phyloP scores from a whole-genome alignment of 345 rosid genomes.

The Brassica rapa region DNA sequence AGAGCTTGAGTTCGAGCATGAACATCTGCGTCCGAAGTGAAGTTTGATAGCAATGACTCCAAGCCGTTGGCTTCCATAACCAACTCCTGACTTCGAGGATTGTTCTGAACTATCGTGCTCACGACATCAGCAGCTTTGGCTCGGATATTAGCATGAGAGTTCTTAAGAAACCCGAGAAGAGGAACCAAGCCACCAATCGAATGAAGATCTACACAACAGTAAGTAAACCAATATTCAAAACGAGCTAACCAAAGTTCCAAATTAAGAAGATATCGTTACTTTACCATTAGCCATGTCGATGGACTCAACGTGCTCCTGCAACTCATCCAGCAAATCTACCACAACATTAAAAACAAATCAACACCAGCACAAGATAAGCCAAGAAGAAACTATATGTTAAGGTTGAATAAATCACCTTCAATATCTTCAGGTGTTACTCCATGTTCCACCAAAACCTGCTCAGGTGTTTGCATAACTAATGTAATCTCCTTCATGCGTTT shows the following conservation, averaged over 20 bases:
- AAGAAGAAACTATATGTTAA: not conserved
- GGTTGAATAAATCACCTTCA: conserved; percentile 53
- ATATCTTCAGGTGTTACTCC: conserved; percentile 81
- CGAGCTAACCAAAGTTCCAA: not conserved
- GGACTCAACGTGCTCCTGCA: conserved; percentile 46
- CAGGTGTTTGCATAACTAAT: conserved; percentile 80
- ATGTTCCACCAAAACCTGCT: conserved; percentile 73
- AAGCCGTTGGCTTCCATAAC: conserved; percentile 56
- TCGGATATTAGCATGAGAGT: conserved; percentile 70
- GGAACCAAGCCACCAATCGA: conserved; percentile 42
- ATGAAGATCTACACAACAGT: conserved; percentile 36
- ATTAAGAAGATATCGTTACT: not conserved
- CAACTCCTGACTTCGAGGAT: conserved; percentile 72
- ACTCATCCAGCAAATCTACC: conserved; percentile 44
- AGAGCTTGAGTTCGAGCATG: conserved; percentile 80
- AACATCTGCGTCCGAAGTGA: conserved; percentile 70
- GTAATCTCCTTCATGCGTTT: conserved; percentile 97
- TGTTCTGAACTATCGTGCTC: conserved; percentile 90
- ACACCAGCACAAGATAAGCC: not conserved
- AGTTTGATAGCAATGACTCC: conserved; percentile 39
- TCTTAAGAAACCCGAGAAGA: conserved; percentile 36
- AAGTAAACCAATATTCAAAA: not conserved
- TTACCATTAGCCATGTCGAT: conserved; percentile 48
- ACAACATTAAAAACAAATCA: not conserved
- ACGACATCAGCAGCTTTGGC: conserved; percentile 98